phyloP scores from a whole-genome alignment of 345 rosid species.

The Hypericum androsaemum region DNA sequence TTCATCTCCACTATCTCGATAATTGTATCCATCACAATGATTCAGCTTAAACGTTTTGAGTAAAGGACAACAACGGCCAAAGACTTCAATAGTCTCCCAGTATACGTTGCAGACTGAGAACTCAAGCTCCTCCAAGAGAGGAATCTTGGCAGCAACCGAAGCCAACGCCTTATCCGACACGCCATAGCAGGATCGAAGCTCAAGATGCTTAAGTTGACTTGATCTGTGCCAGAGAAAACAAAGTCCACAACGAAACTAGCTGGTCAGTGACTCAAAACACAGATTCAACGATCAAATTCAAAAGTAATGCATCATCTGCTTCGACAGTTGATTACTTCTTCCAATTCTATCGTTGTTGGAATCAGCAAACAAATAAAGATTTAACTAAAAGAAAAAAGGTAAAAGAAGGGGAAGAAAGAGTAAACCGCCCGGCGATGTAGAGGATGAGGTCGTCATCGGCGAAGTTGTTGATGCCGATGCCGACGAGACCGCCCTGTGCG shows the following conservation, averaged over 20 bases:
- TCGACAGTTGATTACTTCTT: too few relatives aligned
- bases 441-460: slow-evolving; percentile 35
- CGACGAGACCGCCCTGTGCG: slow-evolving; percentile 37
- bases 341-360: too few relatives aligned
- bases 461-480: slow-evolving; percentile 30
- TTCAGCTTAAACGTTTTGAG: slow-evolving; percentile 36
- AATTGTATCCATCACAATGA: slow-evolving; percentile 14
- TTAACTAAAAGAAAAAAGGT: neutral
- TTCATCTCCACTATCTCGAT: slow-evolving; percentile 30
- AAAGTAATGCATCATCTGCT: too few relatives aligned
- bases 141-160: slow-evolving; percentile 32
- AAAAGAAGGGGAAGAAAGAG: neutral
- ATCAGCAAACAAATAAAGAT: too few relatives aligned
- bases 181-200: slow-evolving; percentile 20
- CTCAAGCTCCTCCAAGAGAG: slow-evolving; percentile 53
- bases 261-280: slow-evolving; percentile 7
- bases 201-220: slow-evolving; percentile 33
- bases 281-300: neutral
- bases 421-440: slow-evolving; percentile 40
- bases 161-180: slow-evolving; percentile 35
- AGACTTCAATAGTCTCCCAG: slow-evolving; percentile 15
- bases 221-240: slow-evolving; percentile 28
- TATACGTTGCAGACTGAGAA: slow-evolving; percentile 28
- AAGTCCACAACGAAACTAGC: neutral
- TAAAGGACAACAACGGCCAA: slow-evolving; percentile 34